Evolutionary conservation across 2,329 filamentous ascomycete species (phyloP).

Genomic region (Tolypocladium sp.): DNA sequence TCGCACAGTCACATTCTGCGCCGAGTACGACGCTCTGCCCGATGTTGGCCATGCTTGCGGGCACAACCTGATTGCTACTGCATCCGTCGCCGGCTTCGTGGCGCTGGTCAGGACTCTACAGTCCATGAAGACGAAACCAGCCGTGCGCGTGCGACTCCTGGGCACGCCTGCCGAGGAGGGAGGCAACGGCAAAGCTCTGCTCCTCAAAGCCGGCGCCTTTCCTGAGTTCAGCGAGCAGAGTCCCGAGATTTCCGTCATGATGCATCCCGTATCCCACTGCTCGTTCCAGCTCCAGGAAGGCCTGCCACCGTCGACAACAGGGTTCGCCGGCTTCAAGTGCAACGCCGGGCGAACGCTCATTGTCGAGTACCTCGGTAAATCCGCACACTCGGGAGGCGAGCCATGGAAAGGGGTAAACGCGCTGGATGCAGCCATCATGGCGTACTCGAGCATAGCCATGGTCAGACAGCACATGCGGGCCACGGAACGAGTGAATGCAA

Average conservation of each 20-base stretch:
- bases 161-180: conserved; percentile 33
- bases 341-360: neutral
- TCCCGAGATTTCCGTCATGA: neutral
- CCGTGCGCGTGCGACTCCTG: conserved; percentile 20
- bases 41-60: conserved; percentile 26
- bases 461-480: neutral
- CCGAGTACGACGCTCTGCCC: conserved; percentile 20
- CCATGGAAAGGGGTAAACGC: neutral
- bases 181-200: conserved; percentile 30
- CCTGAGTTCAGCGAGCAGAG: neutral
- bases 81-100: conserved; percentile 22
- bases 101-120: conserved; percentile 9
- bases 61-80: conserved; percentile 18
- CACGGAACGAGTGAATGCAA: neutral
- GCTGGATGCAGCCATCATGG: neutral
- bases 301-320: neutral
- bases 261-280: neutral
- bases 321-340: neutral
- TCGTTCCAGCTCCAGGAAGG: neutral
- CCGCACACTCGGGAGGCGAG: neutral
- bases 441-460: neutral
- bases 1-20: neutral
- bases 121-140: neutral
- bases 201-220: conserved; percentile 11
- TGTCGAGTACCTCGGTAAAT: neutral